These are phyloP conservation scores for Herpetomonas samuelpessoai DNA, from an alignment of 208 protist species.

Conservation along the genomic window DNA sequence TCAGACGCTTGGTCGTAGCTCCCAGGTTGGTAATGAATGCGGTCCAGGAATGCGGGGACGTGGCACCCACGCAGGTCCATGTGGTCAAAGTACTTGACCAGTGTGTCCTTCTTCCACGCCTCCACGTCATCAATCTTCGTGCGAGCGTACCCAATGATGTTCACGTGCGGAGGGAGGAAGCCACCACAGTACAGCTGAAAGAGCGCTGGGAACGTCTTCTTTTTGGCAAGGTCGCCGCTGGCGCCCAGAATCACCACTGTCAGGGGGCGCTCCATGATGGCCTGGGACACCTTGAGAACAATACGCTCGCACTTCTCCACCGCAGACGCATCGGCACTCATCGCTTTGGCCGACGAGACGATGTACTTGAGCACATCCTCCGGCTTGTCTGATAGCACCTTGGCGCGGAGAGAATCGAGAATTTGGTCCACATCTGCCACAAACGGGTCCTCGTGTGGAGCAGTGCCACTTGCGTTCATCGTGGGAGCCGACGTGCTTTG, in stretches of 20 bases:
- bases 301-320: slow-evolving; percentile 42
- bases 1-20: slow-evolving; percentile 76
- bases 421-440: slow-evolving; percentile 53
- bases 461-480: background rate
- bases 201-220: slow-evolving; percentile 93
- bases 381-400: slow-evolving; percentile 48
- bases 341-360: slow-evolving; percentile 21
- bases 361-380: slow-evolving; percentile 60
- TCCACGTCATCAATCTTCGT: slow-evolving; percentile 69
- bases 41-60: slow-evolving; percentile 63
- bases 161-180: slow-evolving; percentile 59
- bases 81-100: slow-evolving; percentile 56
- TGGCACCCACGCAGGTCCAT: slow-evolving; percentile 45
- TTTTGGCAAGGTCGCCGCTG: slow-evolving; percentile 90
- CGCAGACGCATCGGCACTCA: slow-evolving; percentile 16
- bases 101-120: slow-evolving; percentile 61
- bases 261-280: slow-evolving; percentile 55
- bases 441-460: slow-evolving; percentile 19
- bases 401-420: slow-evolving; percentile 57
- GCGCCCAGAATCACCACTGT: slow-evolving; percentile 89
- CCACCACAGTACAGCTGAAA: slow-evolving; percentile 87
- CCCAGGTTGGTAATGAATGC: slow-evolving; percentile 71
- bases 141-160: slow-evolving; percentile 90
- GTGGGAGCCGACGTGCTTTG: background rate
- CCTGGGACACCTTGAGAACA: slow-evolving; percentile 32